phyloP scores from a whole-genome alignment of 2,329 filamentous ascomycete species.

The Teratosphaeriaceae sp. region DNA sequence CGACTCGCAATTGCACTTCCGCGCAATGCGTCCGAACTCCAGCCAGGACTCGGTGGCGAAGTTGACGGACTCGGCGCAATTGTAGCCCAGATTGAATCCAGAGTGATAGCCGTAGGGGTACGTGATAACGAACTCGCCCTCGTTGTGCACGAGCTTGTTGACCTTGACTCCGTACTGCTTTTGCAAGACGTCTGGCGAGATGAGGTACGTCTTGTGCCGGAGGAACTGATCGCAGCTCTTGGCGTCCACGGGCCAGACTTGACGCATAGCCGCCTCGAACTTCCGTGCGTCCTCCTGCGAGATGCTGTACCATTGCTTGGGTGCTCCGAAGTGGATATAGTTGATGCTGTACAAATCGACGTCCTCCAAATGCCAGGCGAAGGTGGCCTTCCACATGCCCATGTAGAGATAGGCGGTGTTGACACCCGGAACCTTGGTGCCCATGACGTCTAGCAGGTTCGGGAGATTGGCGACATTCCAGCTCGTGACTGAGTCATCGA shows the following conservation, averaged over 20 bases:
- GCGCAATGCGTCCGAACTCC: conserved; percentile 88
- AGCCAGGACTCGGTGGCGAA: conserved; percentile 95
- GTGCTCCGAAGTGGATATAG: conserved; percentile 96
- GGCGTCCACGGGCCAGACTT: conserved; percentile 85
- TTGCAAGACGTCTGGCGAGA: conserved; percentile 81
- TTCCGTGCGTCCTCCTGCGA: conserved; percentile 88
- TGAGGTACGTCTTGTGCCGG: conserved; percentile 94
- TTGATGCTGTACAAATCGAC: conserved; percentile 99
- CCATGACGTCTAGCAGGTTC: conserved; percentile 87
- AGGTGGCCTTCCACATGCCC: conserved; percentile 99
- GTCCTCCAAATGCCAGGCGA: conserved; percentile 98
- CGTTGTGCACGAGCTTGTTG: conserved; percentile 91
- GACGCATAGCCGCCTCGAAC: conserved; percentile 94
- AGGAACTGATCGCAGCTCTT: conserved; percentile 96
- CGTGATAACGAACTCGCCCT: conserved; percentile 96
- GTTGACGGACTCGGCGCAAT: conserved; percentile 97
- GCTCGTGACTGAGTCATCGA: conserved; percentile 71
- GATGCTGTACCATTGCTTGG: conserved; percentile 99
- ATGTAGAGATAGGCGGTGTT: conserved; percentile 97
- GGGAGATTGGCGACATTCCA: conserved; percentile 97
- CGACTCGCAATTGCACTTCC: conserved; percentile 93
- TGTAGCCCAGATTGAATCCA: conserved; percentile 95
- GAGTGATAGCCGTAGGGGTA: conserved; percentile 99
- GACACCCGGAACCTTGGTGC: conserved; percentile 92
- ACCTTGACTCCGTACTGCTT: conserved; percentile 92